These are phyloP conservation scores for Metarhizium guizhouense DNA, from an alignment of 2,329 filamentous ascomycete species.

Conservation along the genomic window DNA sequence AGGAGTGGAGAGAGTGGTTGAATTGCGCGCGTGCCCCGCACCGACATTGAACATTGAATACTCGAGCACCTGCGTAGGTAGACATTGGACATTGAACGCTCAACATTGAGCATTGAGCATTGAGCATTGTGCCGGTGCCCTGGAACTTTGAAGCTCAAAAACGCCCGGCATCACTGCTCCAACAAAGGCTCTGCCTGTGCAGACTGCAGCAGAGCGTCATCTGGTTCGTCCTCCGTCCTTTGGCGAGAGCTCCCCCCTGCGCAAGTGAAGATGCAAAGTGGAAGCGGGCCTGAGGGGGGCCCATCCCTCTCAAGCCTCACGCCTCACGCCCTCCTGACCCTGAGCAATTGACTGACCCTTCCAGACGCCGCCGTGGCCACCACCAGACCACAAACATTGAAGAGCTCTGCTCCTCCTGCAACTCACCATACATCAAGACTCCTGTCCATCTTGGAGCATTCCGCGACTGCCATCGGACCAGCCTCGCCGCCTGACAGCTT, in stretches of 20 bases:
- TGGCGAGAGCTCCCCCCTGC: too few relatives aligned
- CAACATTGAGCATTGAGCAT: too few relatives aligned
- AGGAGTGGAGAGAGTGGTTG: neutral
- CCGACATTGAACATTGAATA: neutral
- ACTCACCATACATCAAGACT: too few relatives aligned
- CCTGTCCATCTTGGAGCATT: too few relatives aligned
- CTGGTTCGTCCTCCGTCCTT: neutral
- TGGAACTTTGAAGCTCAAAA: too few relatives aligned
- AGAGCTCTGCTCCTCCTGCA: neutral
- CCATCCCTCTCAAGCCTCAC: too few relatives aligned
- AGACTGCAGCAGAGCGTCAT: neutral
- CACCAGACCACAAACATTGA: neutral
- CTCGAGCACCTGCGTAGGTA: too few relatives aligned
- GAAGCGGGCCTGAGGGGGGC: too few relatives aligned
- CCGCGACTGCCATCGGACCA: neutral
- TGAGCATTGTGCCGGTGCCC: too few relatives aligned
- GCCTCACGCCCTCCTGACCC: neutral
- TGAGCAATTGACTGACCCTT: neutral
- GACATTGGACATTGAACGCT: too few relatives aligned
- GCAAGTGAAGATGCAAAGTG: too few relatives aligned
- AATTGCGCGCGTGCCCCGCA: neutral
- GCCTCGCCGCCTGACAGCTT: neutral
- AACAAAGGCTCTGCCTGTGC: neutral
- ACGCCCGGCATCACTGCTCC: too few relatives aligned
- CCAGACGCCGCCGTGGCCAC: neutral